A percentile compares a stretch with the other conserved stretches of the same genome.
Conservation (phyloP, 2,329 filamentous ascomycete species). For the Trichoderma pleuroti region DNA sequence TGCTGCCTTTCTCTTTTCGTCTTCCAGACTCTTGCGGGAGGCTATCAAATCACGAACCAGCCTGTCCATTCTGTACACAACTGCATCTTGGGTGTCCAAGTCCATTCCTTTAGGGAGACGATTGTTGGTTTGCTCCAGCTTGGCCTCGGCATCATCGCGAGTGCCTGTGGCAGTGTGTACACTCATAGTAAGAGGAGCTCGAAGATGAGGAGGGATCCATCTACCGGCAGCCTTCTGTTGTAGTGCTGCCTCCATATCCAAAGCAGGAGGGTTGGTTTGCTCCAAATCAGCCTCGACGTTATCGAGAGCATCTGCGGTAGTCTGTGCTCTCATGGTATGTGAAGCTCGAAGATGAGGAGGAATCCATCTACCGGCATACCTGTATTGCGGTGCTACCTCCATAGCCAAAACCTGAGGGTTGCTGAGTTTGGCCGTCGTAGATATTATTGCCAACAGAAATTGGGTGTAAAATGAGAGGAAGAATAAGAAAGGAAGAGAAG, state of each 20-base stretch:
- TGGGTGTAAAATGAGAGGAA: neutral
- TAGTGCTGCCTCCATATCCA: neutral
- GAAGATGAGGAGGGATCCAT: neutral
- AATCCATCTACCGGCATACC: too few species aligned
- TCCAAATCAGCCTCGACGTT: too few species aligned
- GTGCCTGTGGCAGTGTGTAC: neutral
- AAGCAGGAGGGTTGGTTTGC: too few species aligned
- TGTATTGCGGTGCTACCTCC: too few species aligned
- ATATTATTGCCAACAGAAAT: neutral
- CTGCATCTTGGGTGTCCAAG: neutral
- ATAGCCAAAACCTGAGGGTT: too few species aligned
- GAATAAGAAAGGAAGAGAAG: neutral
- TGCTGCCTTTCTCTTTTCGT: neutral
- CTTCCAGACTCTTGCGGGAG: neutral
- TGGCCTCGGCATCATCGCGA: neutral
- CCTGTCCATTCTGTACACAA: neutral
- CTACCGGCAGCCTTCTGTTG: neutral
- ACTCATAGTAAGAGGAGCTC: neutral
- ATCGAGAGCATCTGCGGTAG: too few species aligned
- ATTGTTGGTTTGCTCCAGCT: neutral
- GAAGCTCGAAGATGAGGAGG: too few species aligned
- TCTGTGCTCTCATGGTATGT: too few species aligned
- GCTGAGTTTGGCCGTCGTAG: too few species aligned
- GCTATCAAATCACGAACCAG: neutral
- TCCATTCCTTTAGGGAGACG: neutral